Conservation (phyloP, 2,329 filamentous ascomycete species). For the Colletotrichum incanum region DNA sequence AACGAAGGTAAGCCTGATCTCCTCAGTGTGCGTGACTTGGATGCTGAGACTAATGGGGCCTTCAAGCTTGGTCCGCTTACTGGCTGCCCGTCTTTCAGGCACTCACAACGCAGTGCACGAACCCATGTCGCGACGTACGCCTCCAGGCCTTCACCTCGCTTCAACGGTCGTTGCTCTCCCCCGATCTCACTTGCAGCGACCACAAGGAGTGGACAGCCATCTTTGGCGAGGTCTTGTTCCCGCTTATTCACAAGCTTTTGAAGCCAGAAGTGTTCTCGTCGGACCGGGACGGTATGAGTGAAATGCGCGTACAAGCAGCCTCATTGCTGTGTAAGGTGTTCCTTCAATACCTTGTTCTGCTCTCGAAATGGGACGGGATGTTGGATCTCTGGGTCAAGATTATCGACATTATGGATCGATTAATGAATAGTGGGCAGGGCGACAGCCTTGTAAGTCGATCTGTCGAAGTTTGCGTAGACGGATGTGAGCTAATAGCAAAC, state of each 20-base stretch:
- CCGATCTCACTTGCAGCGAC: slow-evolving; percentile 85
- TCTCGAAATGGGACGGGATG: slow-evolving; percentile 91
- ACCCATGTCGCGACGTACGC: slow-evolving; percentile 93
- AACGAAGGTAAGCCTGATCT: slow-evolving; percentile 75
- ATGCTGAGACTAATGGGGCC: slow-evolving; percentile 47
- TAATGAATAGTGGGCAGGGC: slow-evolving; percentile 96
- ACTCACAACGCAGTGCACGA: slow-evolving; percentile 90
- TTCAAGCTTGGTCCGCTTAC: slow-evolving; percentile 93
- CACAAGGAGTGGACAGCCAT: slow-evolving; percentile 96
- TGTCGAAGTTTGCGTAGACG: slow-evolving; percentile 11
- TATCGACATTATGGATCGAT: slow-evolving; percentile 92
- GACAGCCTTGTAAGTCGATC: slow-evolving; percentile 81
- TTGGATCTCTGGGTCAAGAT: slow-evolving; percentile 93
- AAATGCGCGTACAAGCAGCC: slow-evolving; percentile 92
- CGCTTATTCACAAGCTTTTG: slow-evolving; percentile 86
- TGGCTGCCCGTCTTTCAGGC: slow-evolving; percentile 96
- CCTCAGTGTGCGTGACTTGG: background rate
- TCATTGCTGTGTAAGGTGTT: slow-evolving; percentile 96
- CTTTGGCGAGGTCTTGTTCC: slow-evolving; percentile 94
- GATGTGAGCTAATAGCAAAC: slow-evolving; percentile 13
- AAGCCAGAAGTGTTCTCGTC: slow-evolving; percentile 96
- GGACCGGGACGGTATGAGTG: slow-evolving; percentile 93
- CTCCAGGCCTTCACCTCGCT: slow-evolving; percentile 89
- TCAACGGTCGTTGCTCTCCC: slow-evolving; percentile 88
- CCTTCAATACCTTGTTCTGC: slow-evolving; percentile 88